A percentile compares a stretch with the other conserved stretches of the same genome.
Evolutionary conservation across 2,329 filamentous ascomycete species (phyloP).

Genomic region (Paraconiothyrium sp.): DNA sequence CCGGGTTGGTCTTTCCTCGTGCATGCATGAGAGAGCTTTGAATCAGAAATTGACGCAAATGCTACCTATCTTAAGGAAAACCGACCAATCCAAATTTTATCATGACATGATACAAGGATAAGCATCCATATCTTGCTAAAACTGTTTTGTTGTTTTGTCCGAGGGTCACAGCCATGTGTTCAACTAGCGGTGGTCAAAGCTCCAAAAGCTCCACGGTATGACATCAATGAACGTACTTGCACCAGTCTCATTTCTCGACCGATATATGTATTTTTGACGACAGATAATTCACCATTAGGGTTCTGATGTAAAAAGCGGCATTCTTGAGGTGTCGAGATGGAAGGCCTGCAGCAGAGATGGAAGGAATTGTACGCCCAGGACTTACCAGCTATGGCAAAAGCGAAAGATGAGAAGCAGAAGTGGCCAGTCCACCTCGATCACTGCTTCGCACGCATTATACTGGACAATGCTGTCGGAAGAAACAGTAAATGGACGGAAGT

Average conservation of each 20-base stretch:
- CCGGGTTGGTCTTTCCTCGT: too few relatives aligned
- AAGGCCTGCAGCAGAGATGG: neutral
- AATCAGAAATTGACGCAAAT: too few relatives aligned
- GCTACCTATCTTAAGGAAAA: too few relatives aligned
- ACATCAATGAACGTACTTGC: neutral
- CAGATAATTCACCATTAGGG: neutral
- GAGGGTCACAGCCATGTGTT: neutral
- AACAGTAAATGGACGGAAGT: neutral
- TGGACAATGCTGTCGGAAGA: neutral
- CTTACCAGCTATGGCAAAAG: neutral
- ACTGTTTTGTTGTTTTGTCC: too few relatives aligned
- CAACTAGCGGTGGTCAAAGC: neutral
- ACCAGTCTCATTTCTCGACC: neutral
- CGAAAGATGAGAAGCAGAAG: neutral
- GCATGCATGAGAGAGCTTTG: too few relatives aligned
- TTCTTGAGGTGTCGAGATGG: neutral
- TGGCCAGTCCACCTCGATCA: neutral
- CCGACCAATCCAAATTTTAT: too few relatives aligned
- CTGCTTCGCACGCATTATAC: neutral
- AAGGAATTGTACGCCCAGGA: neutral
- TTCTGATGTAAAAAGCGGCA: neutral
- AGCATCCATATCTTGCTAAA: too few relatives aligned
- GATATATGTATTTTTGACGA: neutral
- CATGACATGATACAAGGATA: too few relatives aligned
- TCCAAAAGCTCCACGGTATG: neutral